phyloP scores from a whole-genome alignment of 441 rosid genomes.

The Hura crepitans region DNA sequence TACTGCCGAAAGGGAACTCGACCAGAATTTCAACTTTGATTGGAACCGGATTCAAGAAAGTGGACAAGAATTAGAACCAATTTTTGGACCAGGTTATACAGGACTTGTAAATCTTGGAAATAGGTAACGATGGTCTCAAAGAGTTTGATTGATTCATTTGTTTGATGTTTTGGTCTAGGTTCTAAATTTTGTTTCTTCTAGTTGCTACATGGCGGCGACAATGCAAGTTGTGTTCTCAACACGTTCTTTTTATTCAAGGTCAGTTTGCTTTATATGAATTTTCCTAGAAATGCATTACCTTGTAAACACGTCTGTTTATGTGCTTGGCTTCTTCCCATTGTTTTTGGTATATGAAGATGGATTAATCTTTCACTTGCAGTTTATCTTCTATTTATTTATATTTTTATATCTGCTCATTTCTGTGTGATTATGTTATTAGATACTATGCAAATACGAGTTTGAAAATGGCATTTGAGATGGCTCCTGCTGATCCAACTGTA shows the following conservation, averaged over 20 bases:
- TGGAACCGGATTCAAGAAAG: constrained; percentile 99
- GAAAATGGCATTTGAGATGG: constrained; percentile 68
- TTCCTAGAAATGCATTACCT: not conserved
- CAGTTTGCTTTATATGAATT: constrained; percentile 19
- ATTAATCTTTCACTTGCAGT: not conserved
- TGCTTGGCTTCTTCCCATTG: not conserved
- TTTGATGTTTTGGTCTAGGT: constrained; percentile 16
- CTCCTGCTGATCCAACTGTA: constrained; percentile 96
- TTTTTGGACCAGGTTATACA: constrained; percentile 91
- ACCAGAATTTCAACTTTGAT: constrained; percentile 90
- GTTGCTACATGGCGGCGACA: constrained; percentile 99
- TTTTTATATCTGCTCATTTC: constrained; percentile 8
- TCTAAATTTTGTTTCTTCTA: constrained; percentile 34
- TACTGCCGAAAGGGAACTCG: constrained; percentile 98
- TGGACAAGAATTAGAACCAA: constrained; percentile 74
- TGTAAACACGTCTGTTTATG: not conserved
- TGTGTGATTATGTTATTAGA: constrained; percentile 39
- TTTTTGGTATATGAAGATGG: not conserved
- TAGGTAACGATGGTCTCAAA: constrained; percentile 48
- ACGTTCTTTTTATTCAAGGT: constrained; percentile 64
- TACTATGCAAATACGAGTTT: constrained; percentile 63
- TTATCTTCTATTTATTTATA: constrained; percentile 5
- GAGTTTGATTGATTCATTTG: constrained; percentile 4
- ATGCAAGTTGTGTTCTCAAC: constrained; percentile 93
- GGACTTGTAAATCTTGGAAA: constrained; percentile 95